phyloP scores from a whole-genome alignment of 1,139 yeast genomes.

The Nakaseomyces nivariensis region DNA sequence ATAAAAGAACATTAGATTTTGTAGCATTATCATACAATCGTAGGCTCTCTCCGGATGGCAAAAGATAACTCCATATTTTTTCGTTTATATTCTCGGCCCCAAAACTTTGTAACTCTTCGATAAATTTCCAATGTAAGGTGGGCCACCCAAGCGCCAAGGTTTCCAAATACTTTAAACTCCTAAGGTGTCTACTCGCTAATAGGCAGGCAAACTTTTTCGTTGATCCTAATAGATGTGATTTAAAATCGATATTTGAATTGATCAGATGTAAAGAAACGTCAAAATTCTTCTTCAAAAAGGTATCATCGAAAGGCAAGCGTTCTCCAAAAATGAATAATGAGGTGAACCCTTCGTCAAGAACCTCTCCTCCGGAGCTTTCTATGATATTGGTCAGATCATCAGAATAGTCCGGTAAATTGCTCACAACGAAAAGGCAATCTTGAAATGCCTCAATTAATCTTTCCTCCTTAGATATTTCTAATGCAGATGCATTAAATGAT shows the following conservation, averaged over 20 bases:
- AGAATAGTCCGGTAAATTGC: background rate
- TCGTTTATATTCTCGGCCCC: constrained; percentile 28
- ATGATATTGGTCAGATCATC: constrained; percentile 31
- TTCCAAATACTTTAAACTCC: constrained; percentile 75
- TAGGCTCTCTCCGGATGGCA: constrained; percentile 58
- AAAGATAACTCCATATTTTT: constrained; percentile 36
- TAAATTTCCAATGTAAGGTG: constrained; percentile 50
- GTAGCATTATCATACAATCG: constrained; percentile 17
- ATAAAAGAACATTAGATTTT: constrained; percentile 17
- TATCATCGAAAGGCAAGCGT: background rate
- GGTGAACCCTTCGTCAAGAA: constrained; percentile 31
- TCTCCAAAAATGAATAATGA: background rate
- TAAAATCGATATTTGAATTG: constrained; percentile 5
- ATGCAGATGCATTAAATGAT: background rate
- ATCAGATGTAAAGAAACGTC: background rate
- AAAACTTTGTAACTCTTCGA: constrained; percentile 42
- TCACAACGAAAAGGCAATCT: background rate
- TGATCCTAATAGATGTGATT: constrained; percentile 5
- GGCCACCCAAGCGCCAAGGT: constrained; percentile 90
- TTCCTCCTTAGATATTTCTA: background rate
- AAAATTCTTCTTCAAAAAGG: background rate
- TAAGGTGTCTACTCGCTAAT: constrained; percentile 44
- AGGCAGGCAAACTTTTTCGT: constrained; percentile 50
- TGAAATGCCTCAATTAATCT: background rate
- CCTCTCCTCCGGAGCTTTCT: constrained; percentile 41